Percentiles rank a stretch among this genome's conserved stretches.
Conservation (phyloP, 2,329 filamentous ascomycete species). For the Myriosclerotinia curreyana region DNA sequence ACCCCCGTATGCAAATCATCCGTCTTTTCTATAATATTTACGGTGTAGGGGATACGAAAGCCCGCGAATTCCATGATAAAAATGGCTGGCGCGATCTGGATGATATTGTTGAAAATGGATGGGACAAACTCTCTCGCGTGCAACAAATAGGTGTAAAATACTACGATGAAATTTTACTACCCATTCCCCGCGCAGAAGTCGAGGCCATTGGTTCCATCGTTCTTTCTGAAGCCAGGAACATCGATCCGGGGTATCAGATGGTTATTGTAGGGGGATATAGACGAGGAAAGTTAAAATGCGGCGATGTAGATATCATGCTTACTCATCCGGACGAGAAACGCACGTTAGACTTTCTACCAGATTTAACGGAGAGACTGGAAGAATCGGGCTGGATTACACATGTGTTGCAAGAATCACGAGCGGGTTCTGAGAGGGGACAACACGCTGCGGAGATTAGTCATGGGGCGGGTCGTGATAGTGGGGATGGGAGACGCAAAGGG, state of each 20-base stretch:
- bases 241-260: slow-evolving; percentile 56
- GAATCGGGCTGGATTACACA: slow-evolving; percentile 71
- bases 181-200: slow-evolving; percentile 71
- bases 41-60: slow-evolving; percentile 84
- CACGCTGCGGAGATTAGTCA: slow-evolving; percentile 41
- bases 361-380: slow-evolving; percentile 71
- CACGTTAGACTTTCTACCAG: slow-evolving; percentile 67
- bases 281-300: slow-evolving; percentile 60
- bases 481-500: neutral
- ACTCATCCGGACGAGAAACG: slow-evolving; percentile 69
- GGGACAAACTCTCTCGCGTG: slow-evolving; percentile 68
- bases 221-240: slow-evolving; percentile 61
- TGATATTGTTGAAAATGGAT: slow-evolving; percentile 80
- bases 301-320: slow-evolving; percentile 84
- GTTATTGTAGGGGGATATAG: slow-evolving; percentile 66
- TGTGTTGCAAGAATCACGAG: slow-evolving; percentile 67
- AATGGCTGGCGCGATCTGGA: slow-evolving; percentile 80
- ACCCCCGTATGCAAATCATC: slow-evolving; percentile 62
- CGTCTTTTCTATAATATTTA: slow-evolving; percentile 78
- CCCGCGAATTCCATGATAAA: slow-evolving; percentile 74
- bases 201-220: slow-evolving; percentile 64
- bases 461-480: slow-evolving; percentile 37
- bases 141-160: slow-evolving; percentile 95
- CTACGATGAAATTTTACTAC: slow-evolving; percentile 76
- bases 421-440: slow-evolving; percentile 71